Conservation (phyloP, 2,329 filamentous ascomycete genomes). For the Hirsutella rhossiliensis region DNA sequence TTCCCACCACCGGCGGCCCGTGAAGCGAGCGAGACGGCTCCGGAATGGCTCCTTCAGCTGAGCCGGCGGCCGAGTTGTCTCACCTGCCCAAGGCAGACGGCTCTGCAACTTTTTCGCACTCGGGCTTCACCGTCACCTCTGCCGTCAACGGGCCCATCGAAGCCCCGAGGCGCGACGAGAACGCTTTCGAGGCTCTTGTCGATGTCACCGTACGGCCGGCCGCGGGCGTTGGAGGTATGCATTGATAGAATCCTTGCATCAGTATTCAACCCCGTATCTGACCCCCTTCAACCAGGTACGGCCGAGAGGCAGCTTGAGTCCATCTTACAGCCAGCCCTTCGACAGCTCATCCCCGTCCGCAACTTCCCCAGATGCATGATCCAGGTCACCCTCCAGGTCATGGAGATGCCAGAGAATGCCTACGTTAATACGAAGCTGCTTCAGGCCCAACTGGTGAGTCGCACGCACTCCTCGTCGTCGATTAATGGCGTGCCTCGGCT, state of each 20-base stretch:
- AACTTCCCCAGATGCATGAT: slow-evolving; percentile 67
- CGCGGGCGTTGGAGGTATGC: slow-evolving; percentile 68
- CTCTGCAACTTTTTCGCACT: slow-evolving; percentile 63
- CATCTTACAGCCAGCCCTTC: slow-evolving; percentile 58
- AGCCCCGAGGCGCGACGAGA: slow-evolving; percentile 75
- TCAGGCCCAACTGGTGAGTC: slow-evolving; percentile 47
- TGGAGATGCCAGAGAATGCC: slow-evolving; percentile 55
- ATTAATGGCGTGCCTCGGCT: background rate
- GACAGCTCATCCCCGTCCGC: slow-evolving; percentile 62
- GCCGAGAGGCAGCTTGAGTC: slow-evolving; percentile 74
- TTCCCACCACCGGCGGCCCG: slow-evolving; percentile 6
- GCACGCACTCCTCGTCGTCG: background rate
- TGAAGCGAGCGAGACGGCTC: slow-evolving; percentile 2
- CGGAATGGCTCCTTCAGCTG: slow-evolving; percentile 10
- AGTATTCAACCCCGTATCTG: background rate
- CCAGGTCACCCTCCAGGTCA: slow-evolving; percentile 71
- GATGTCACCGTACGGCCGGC: slow-evolving; percentile 85
- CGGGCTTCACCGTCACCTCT: slow-evolving; percentile 70
- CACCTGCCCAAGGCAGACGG: slow-evolving; percentile 63
- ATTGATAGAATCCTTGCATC: background rate
- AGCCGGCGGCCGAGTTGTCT: slow-evolving; percentile 41
- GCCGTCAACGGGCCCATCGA: slow-evolving; percentile 91
- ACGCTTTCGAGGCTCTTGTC: slow-evolving; percentile 80
- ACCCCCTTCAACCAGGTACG: slow-evolving; percentile 36
- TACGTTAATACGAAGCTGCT: slow-evolving; percentile 47